These are phyloP conservation scores for Flaveria brownii DNA, from an alignment of 129 eudicot species.

Conservation along the genomic window DNA sequence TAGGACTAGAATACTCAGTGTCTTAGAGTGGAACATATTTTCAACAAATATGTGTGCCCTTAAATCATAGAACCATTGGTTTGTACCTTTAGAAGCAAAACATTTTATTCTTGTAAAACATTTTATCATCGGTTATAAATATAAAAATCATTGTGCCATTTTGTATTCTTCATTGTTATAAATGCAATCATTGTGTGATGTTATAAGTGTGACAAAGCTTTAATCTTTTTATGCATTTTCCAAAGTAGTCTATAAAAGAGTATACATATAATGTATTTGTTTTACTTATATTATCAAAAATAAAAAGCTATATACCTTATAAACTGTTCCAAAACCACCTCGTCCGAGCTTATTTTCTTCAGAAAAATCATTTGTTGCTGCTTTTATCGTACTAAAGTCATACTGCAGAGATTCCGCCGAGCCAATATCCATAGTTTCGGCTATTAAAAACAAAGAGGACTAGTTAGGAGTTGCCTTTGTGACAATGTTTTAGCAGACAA, in stretches of 20 bases:
- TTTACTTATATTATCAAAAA: background rate
- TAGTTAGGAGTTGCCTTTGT: background rate
- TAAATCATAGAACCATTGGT: too few species aligned
- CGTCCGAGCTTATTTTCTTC: constrained; percentile 3
- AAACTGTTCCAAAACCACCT: constrained; percentile 15
- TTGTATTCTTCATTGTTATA: background rate
- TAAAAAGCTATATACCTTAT: background rate
- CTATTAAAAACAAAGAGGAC: background rate
- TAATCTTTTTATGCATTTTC: background rate
- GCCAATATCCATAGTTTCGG: constrained; percentile 9
- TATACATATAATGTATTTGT: background rate
- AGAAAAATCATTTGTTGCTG: constrained; percentile 12
- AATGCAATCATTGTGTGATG: background rate
- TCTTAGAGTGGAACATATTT: too few species aligned
- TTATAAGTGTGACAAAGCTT: background rate
- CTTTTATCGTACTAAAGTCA: background rate
- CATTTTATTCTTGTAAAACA: too few species aligned
- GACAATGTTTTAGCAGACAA: background rate
- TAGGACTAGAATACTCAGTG: too few species aligned
- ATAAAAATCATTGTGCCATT: too few species aligned
- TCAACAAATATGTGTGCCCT: too few species aligned
- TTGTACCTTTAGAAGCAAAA: too few species aligned
- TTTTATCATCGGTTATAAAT: too few species aligned
- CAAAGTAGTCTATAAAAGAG: background rate
- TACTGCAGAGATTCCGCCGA: background rate